Conservation (phyloP, 108 stramenopile genomes). For the Skeletonema potamos region DNA sequence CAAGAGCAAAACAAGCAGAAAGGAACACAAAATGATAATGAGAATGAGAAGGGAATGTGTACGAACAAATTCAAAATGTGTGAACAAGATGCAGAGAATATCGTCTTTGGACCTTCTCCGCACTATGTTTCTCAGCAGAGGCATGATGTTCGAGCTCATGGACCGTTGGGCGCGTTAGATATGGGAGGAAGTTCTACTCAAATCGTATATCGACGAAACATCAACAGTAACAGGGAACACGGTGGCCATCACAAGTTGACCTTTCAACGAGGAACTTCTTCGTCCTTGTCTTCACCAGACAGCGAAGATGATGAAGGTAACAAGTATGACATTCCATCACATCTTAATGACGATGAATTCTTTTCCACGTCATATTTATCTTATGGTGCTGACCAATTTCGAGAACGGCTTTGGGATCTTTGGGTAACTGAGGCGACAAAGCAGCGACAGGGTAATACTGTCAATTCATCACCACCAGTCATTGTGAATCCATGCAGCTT, state of each 20-base stretch:
- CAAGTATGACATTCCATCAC: conserved; percentile 31
- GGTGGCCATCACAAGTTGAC: background rate
- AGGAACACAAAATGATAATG: background rate
- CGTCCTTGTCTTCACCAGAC: too few relatives aligned
- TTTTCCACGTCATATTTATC: conserved; percentile 83
- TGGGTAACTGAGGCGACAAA: conserved; percentile 58
- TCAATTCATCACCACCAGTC: conserved; percentile 11
- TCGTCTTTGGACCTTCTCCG: conserved; percentile 43
- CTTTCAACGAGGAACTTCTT: background rate
- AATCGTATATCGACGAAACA: conserved; percentile 61
- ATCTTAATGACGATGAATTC: conserved; percentile 75
- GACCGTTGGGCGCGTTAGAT: conserved; percentile 80
- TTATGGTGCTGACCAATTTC: conserved; percentile 89
- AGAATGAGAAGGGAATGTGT: conserved; percentile 21
- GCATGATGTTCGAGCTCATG: conserved; percentile 34
- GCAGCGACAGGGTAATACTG: background rate
- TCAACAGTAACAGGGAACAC: background rate
- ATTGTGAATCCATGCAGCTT: conserved; percentile 81
- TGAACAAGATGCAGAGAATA: conserved; percentile 46
- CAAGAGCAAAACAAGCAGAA: background rate
- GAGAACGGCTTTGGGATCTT: conserved; percentile 78
- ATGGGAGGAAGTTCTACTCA: conserved; percentile 89
- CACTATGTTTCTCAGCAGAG: conserved; percentile 36
- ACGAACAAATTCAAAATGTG: conserved; percentile 54
- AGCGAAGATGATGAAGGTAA: background rate